Base-by-base conservation (phyloP, 2,329 filamentous ascomycete genomes). In the Huntiella omanensis region DNA sequence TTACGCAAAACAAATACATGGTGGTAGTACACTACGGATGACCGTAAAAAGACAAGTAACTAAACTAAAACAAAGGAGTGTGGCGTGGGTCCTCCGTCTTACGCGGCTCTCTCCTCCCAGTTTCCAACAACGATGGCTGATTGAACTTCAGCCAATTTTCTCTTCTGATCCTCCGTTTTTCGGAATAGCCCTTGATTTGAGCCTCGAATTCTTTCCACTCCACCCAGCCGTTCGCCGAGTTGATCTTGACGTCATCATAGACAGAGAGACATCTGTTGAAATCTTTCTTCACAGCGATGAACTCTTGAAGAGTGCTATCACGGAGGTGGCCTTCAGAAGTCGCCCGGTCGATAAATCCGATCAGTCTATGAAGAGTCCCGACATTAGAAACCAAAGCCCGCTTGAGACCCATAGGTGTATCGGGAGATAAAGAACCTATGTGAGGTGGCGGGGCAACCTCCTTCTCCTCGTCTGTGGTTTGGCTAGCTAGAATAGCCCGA, bases 331-430 rank as follows among this genome's bases (percentile, higher is more conserved):
- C 48, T 13, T 49, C 48, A 19, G 35, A 35, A 17, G 47, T 19
- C 4, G 44, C 33, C 12, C 22, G 32, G 33, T 49, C 40, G n/a
- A 49, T 34, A 10, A 33, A 37, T 35, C 48, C 28, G 4, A 49
- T 40, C n/a, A 49, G 48, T 13, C 40, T 53, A 11, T 66, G 54
- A 4, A 56, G 58, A 22, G 56, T 53, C 40, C 59, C 54, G 17
- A 36, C 38, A n/a, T 41, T 39, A 8, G 40, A 43, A 2, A 48
- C 46, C 5, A 34, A 37, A 6, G 34, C 48, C 10, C 22, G 40
- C 33, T 34, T 49, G 28, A 47, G 36, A 7, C 40, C 38, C n/a
- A 34, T 34, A 19, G 49, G 37, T 12, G 42, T 37, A 2, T 16
- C 42, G 35, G 13, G 19, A 35, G 13, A 28, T 28, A 7, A 7